A percentile compares a stretch with the other conserved stretches of the same genome.
Evolutionary conservation across 345 rosid species (phyloP).

Genomic region (Sisymbrium altissimum): DNA sequence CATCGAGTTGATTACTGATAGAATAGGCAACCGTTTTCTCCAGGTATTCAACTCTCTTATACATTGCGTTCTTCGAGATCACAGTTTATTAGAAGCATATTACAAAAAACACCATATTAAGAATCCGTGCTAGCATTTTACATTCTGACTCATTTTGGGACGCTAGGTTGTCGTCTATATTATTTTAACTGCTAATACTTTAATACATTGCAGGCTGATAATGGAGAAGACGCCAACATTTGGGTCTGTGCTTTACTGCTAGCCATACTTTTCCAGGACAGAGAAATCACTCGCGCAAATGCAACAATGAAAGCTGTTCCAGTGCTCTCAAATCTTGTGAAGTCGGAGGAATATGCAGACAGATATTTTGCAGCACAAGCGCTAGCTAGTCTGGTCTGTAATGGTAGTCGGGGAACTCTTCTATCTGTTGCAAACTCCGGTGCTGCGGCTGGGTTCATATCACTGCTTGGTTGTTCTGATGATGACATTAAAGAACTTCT

Average conservation of each 20-base stretch:
- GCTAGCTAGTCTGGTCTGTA: constrained; percentile 85
- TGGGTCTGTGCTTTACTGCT: constrained; percentile 96
- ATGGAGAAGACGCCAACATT: constrained; percentile 75
- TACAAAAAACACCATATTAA: neutral
- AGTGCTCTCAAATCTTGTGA: constrained; percentile 77
- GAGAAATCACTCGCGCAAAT: constrained; percentile 88
- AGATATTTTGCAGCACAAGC: constrained; percentile 99
- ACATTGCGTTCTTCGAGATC: neutral
- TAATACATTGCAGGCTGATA: constrained; percentile 63
- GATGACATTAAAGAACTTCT: constrained; percentile 82
- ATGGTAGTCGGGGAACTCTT: constrained; percentile 97
- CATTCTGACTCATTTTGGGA: constrained; percentile 7
- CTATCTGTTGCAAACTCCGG: constrained; percentile 98
- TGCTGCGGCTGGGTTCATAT: constrained; percentile 88
- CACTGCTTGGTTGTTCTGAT: constrained; percentile 96
- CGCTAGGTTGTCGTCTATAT: constrained; percentile 6
- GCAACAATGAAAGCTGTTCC: constrained; percentile 93
- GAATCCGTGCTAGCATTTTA: constrained; percentile 8
- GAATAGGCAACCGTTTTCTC: constrained; percentile 57
- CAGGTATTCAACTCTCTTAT: constrained; percentile 56
- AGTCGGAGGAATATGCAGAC: constrained; percentile 86
- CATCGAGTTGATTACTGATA: constrained; percentile 78
- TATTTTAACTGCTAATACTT: constrained; percentile 2
- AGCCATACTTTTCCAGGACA: constrained; percentile 89
- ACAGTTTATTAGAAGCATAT: neutral